Base-by-base conservation (phyloP, 768 basidiomycete genomes). In the Leccinum sublutescens region DNA sequence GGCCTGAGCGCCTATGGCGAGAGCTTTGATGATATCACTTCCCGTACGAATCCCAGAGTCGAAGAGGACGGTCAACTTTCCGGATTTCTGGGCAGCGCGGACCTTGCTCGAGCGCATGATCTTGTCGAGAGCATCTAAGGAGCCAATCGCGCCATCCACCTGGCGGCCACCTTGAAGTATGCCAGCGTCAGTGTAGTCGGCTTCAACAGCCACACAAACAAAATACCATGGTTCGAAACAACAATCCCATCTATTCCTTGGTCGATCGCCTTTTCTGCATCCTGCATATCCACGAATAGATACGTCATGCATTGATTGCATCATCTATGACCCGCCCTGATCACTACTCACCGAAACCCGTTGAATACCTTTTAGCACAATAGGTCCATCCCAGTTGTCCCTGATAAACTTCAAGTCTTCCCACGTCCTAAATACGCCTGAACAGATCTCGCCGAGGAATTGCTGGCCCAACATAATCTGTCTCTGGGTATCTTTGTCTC, bases 1-100 rank as follows among this genome's bases (percentile, higher is more conserved):
- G 8, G 78, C 91, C 64, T 95, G 87, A 8, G 94, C 93, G 45
- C 94, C 93, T 0, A 95, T 78, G 1, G 92, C 92, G 29, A 95
- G 74, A 0, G 94, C 93, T 71, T 91, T 91, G 72, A 93, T 79
- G 50, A 94, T 83, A 62, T 96, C 94, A 48, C 85, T 83, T 11
- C 91, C 93, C 0, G 87, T 89, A 48, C 93, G 84, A 59, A 95
- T 87, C 7, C 93, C 92, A 53, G 86, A 93, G 47, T 73, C 72
- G 50, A 73, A 92, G 2, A 95, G 75, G 12, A 95, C 74, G 1
- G 89, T 87, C 50, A 93, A 71, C 55, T 83, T 81, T 1, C 88
- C 88, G 12, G 79, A 71, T 3, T 66, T 66, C 67, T 91, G 89
- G 0, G 89, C 88, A 0, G 72, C 77, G 49, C 75, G 76, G 61